Base-by-base conservation (phyloP, 257 asterid genomes). In the Solanum ossicruentum region DNA sequence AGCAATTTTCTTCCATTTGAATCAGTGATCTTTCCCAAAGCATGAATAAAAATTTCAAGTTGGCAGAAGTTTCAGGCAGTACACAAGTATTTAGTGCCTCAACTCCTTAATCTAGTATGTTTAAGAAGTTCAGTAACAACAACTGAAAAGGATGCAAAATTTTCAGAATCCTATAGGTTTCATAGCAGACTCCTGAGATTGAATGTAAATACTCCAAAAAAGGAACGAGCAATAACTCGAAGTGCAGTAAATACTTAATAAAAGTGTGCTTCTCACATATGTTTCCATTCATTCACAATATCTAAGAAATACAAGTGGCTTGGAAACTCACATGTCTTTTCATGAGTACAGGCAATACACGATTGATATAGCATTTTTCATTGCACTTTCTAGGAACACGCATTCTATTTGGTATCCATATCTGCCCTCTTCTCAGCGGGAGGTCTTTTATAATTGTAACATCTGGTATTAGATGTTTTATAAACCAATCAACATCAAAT, bases 381-480 rank as follows among this genome's bases (percentile, higher is more conserved):
- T 86, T 95, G 95, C 99, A 95, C 89, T 97, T 97, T 87, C 99
- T 92, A 75, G 99, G 99, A 83, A 97, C 96, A 39, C 98, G 97
- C 97, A 93, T 95, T 36, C 90, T 92, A 84, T 94, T 86, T 72
- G 99, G 99, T 81, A 43, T 88, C 99, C 98, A 94, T 72, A 79
- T 66, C 65, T 86, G 91, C 65, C 98, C 97, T 90, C 93, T 92
- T 91, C 95, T 92, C 82, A 83, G 89, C 21, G 98, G 99, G 70
- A 94, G 98, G 86, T 92, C 97, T 87, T 93, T 91, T 86, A 94
- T 90, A 66, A 97, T 84, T 91, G 89, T 89, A 71, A 97, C 96
- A 91, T 97, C 99, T 43, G 91, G 91, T 83, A 88, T 87, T 75
- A 97, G 93, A 87, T 93, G 89, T 61, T 94, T 89, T 87, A 92